Percentiles rank a stretch among this genome's conserved stretches.
phyloP scores from a whole-genome alignment of 805 yeast species.

The Pichia manshurica region DNA sequence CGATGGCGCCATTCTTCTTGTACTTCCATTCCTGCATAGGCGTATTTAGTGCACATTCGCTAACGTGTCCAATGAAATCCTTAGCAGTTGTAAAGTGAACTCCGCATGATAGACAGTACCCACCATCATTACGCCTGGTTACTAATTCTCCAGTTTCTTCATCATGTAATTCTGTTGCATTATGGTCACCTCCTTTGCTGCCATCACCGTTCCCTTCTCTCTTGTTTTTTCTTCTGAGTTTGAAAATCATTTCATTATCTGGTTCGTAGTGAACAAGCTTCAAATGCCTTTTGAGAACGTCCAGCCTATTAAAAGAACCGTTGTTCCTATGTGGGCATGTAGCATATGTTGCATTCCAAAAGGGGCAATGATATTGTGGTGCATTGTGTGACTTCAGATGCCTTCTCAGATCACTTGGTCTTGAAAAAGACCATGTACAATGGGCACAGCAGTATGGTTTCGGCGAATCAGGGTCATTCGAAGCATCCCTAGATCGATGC shows the following conservation, averaged over 20 bases:
- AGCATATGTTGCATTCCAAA: slow-evolving; percentile 55
- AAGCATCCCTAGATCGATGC: slow-evolving; percentile 3
- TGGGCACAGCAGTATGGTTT: slow-evolving; percentile 33
- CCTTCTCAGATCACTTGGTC: slow-evolving; percentile 64
- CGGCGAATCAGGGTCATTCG: slow-evolving; percentile 6
- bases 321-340: slow-evolving; percentile 68
- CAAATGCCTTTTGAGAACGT: slow-evolving; percentile 69
- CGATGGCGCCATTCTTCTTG: slow-evolving; percentile 29
- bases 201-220: slow-evolving; percentile 6
- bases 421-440: slow-evolving; percentile 66
- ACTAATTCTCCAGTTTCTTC: background rate
- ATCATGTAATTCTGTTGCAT: slow-evolving; percentile 5
- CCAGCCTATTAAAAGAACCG: slow-evolving; percentile 68
- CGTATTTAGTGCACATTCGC: slow-evolving; percentile 47
- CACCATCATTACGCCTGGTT: slow-evolving; percentile 38
- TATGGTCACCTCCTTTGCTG: slow-evolving; percentile 22
- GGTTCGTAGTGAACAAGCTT: slow-evolving; percentile 62
- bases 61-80: slow-evolving; percentile 58
- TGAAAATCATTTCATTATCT: slow-evolving; percentile 1
- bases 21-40: slow-evolving; percentile 32
- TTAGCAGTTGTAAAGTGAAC: slow-evolving; percentile 49
- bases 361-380: slow-evolving; percentile 69
- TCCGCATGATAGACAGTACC: slow-evolving; percentile 65
- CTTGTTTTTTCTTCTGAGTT: background rate
- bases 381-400: slow-evolving; percentile 61